These are phyloP conservation scores for Fomitopsis serialis DNA, from an alignment of 768 basidiomycete species.

Conservation along the genomic window DNA sequence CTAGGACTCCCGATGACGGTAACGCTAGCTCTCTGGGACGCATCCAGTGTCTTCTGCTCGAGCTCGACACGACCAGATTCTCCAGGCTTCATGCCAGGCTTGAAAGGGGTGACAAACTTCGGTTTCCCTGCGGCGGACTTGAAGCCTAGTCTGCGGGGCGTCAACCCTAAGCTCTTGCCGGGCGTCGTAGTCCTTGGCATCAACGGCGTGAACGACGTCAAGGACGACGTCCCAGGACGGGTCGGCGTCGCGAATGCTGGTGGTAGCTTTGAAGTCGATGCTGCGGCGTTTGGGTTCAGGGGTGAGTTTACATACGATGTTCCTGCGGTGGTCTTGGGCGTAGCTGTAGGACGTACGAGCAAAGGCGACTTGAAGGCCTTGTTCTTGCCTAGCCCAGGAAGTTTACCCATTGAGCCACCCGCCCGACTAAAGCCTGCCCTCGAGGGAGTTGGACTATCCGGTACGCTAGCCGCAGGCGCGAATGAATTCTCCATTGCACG, in stretches of 20 bases:
- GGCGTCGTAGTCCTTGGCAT: slow-evolving; percentile 3
- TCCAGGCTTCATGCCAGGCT: slow-evolving; percentile 23
- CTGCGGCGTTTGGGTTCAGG: slow-evolving; percentile 11
- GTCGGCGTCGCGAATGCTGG: slow-evolving; percentile 1
- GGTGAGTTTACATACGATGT: slow-evolving; percentile 12
- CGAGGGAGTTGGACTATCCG: slow-evolving; percentile 16
- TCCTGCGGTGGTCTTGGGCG: background rate
- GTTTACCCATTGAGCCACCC: background rate
- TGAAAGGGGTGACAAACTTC: slow-evolving; percentile 27
- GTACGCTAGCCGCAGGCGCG: slow-evolving; percentile 6
- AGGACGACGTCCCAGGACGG: background rate
- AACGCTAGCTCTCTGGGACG: background rate
- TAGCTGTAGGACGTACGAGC: slow-evolving; percentile 1
- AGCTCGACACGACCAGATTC: slow-evolving; percentile 19
- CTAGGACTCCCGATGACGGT: background rate
- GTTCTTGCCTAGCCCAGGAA: slow-evolving; percentile 10
- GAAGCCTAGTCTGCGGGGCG: slow-evolving; percentile 14
- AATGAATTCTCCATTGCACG: slow-evolving; percentile 14
- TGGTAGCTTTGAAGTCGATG: slow-evolving; percentile 8
- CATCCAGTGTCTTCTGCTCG: slow-evolving; percentile 4
- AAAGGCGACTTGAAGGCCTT: slow-evolving; percentile 26
- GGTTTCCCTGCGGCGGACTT: slow-evolving; percentile 7
- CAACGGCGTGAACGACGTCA: background rate
- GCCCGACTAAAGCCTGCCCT: background rate
- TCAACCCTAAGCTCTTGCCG: slow-evolving; percentile 21